These are phyloP conservation scores for Echinochloa phyllopogon DNA, from an alignment of 176 grass and related monocot species.

Conservation along the genomic window DNA sequence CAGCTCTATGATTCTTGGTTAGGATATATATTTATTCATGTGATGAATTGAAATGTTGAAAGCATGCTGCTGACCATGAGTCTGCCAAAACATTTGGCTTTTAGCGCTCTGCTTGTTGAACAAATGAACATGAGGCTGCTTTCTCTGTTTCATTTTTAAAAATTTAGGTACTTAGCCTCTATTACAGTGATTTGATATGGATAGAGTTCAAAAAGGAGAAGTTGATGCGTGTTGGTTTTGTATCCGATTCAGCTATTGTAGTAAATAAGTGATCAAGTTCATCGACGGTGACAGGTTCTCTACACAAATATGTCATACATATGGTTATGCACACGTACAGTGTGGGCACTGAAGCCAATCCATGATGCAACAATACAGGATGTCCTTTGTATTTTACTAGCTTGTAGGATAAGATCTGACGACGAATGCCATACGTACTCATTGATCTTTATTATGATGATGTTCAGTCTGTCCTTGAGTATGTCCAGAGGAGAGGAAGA, in stretches of 20 bases:
- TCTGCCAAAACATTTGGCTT: not conserved
- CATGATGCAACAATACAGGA: no score
- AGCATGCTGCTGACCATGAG: not conserved
- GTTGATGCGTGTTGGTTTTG: not conserved
- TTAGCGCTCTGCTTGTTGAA: not conserved
- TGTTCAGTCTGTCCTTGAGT: not conserved
- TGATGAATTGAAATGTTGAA: not conserved
- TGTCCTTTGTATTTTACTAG: not conserved
- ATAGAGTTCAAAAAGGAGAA: not conserved
- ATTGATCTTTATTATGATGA: conserved; percentile 40
- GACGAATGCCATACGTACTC: not conserved
- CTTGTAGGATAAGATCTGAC: not conserved
- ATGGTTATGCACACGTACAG: no score
- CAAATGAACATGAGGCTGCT: not conserved
- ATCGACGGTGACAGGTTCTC: not conserved
- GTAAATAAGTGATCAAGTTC: not conserved
- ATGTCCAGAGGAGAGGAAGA: conserved; percentile 1
- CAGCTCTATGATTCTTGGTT: not conserved
- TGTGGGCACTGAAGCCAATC: no score
- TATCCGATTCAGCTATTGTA: not conserved
- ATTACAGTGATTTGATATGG: not conserved
- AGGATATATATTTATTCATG: not conserved
- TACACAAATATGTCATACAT: no score
- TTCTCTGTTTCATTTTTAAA: not conserved
- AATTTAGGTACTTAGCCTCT: not conserved